Base-by-base conservation (phyloP, 23 red algal species). In the Gracilariopsis chorda region DNA sequence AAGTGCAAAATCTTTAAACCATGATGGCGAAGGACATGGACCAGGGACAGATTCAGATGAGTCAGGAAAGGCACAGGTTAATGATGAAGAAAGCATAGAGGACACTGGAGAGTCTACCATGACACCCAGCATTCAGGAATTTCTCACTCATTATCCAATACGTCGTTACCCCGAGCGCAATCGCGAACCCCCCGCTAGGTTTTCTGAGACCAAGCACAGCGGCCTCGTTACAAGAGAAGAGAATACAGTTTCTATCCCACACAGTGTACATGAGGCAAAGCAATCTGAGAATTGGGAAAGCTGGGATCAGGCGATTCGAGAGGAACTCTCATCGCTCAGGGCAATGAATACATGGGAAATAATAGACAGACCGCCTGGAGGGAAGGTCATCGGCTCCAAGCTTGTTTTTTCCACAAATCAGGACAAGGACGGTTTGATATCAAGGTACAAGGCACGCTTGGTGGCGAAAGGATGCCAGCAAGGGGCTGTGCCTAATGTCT, bases 401-500 rank as follows among this genome's bases (percentile, higher is more conserved):
- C 28, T 58, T 19, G 6, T 58, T 6, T 58, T 58, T 58, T 19
- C 28, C 53, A 58, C n/a, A 17, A 58, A 58, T 19, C n/a, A 4
- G 53, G n/a, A 58, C 28, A 25, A 19, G n/a, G 53, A 58, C 28
- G 53, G 53, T 19, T 58, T 25, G n/a, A 19, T 9, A 25, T 19
- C n/a, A 19, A 58, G 28, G 53, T 58, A 58, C 53, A 58, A 58
- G 53, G 77, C 77, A 1, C 45, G 77, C 11, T 52, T 81, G 77
- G 77, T 81, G 25, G 77, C 51, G 21, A 81, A 46, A 57, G 77
- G 77, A 49, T 81, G 46, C 4, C 77, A 56, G 77, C 48, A 55
- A 59, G 25, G 47, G 51, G 33, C 55, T 53, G 6, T 81, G 0
- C 48, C 55, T n/a, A 52, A 81, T 17, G 25, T 13, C 9, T 81